phyloP scores from a whole-genome alignment of 257 asterid genomes.

The Solanum gandarillasii region DNA sequence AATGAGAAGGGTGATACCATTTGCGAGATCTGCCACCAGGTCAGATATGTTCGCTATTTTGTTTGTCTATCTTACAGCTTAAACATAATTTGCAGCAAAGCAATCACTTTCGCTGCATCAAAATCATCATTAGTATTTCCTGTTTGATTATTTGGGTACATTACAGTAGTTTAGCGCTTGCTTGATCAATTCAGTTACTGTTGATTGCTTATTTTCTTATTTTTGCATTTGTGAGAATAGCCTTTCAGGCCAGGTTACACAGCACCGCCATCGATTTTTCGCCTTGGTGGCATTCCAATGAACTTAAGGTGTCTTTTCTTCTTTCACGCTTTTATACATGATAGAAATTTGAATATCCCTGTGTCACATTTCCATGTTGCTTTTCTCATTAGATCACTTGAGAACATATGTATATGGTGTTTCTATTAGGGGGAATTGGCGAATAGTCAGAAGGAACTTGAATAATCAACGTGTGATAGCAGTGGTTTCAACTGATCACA shows the following conservation, averaged over 20 bases:
- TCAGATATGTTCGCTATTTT: slow-evolving; percentile 6
- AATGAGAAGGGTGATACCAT: slow-evolving; percentile 94
- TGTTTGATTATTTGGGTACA: not conserved
- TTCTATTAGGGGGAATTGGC: slow-evolving; percentile 82
- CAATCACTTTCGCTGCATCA: not conserved
- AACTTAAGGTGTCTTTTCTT: slow-evolving; percentile 50
- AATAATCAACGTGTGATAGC: slow-evolving; percentile 64
- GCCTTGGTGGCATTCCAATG: slow-evolving; percentile 72
- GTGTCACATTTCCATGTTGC: not conserved
- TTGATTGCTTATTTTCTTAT: not conserved
- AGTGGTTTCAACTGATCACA: slow-evolving; percentile 67
- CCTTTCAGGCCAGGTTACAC: slow-evolving; percentile 88
- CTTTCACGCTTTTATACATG: not conserved
- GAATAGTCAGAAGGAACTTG: slow-evolving; percentile 61
- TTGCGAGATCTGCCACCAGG: slow-evolving; percentile 99
- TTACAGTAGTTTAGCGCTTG: not conserved
- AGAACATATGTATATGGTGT: not conserved
- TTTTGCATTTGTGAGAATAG: slow-evolving; percentile 22
- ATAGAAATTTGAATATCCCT: not conserved
- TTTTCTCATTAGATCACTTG: not conserved
- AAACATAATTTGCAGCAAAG: not conserved
- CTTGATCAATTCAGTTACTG: not conserved
- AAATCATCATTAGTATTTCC: not conserved
- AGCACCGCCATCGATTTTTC: slow-evolving; percentile 89
- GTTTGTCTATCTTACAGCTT: not conserved